Percentiles rank a stretch among this genome's conserved stretches.
These are phyloP conservation scores for Ceratocystis papillata DNA, from an alignment of 2,329 filamentous ascomycete genomes.

Conservation along the genomic window DNA sequence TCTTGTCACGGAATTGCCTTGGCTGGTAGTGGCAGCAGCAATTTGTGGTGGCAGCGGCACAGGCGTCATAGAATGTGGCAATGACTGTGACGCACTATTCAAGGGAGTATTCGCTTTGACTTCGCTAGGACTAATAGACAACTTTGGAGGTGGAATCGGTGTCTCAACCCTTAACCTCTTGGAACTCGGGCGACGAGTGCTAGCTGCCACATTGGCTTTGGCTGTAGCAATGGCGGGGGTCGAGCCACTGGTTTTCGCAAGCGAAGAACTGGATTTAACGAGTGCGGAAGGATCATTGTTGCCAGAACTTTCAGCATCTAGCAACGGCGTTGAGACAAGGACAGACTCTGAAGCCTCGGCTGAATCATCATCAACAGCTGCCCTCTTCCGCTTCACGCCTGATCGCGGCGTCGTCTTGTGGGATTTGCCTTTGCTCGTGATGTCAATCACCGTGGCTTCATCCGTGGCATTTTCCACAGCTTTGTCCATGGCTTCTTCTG, in stretches of 20 bases:
- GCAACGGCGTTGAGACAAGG: no score
- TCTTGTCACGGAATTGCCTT: background rate
- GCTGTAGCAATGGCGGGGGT: conserved; percentile 31
- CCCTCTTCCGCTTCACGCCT: conserved; percentile 17
- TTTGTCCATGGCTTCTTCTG: no score
- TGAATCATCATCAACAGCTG: conserved; percentile 17
- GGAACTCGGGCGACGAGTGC: background rate
- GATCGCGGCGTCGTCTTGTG: background rate
- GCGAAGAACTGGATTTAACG: no score
- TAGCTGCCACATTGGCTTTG: conserved; percentile 25
- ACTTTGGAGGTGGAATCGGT: conserved; percentile 41
- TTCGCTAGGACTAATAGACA: conserved; percentile 27
- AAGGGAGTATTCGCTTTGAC: conserved; percentile 27
- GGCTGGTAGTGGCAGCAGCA: background rate
- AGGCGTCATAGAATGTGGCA: conserved; percentile 33
- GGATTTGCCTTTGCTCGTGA: background rate
- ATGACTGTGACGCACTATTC: background rate
- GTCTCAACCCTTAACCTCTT: conserved; percentile 50
- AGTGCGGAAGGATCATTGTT: no score
- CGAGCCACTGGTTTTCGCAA: background rate
- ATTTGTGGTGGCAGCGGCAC: conserved; percentile 30
- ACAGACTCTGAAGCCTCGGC: conserved; percentile 12
- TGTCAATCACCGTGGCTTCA: no score
- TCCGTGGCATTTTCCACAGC: no score
- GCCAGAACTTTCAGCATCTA: no score